Percentiles rank a stretch among this genome's conserved stretches.
Conservation (phyloP, 306 rosid genomes). For the peach (Prunus persica) region DNA sequence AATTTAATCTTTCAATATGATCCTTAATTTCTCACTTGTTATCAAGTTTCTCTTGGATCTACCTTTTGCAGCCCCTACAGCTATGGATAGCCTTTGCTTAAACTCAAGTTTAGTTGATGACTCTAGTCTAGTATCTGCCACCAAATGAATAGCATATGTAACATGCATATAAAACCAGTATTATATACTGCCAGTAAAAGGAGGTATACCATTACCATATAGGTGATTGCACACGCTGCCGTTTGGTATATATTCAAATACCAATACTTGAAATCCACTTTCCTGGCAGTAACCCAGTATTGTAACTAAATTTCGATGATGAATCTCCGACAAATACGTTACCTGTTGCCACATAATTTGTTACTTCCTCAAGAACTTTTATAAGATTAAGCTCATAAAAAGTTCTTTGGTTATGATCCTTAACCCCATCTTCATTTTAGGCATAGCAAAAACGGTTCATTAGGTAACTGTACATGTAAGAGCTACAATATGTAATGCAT, state of each 20-base stretch:
- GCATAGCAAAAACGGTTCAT: background rate
- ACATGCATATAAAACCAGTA: background rate
- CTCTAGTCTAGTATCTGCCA: constrained; percentile 25
- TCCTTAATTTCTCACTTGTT: background rate
- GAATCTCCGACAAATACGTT: constrained; percentile 37
- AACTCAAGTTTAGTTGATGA: constrained; percentile 40
- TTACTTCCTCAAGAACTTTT: background rate
- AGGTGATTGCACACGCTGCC: constrained; percentile 45
- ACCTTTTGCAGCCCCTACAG: constrained; percentile 49
- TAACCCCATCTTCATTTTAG: background rate
- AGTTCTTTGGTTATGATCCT: background rate
- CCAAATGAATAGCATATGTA: background rate
- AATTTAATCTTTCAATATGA: background rate
- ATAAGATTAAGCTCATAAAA: background rate
- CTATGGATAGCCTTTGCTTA: constrained; percentile 47
- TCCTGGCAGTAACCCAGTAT: constrained; percentile 50
- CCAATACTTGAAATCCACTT: constrained; percentile 46
- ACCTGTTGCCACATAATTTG: constrained; percentile 30
- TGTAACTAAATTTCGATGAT: constrained; percentile 38
- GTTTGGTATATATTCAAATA: constrained; percentile 42
- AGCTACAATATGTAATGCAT: constrained; percentile 1
- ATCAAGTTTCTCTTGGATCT: background rate
- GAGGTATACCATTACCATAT: constrained; percentile 28
- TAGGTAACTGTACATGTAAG: background rate
- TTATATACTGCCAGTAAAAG: background rate